Evolutionary conservation across 441 rosid genomes (phyloP), one percentile per base, ranked within the genome.

Genomic region (Geranium incanum): DNA sequence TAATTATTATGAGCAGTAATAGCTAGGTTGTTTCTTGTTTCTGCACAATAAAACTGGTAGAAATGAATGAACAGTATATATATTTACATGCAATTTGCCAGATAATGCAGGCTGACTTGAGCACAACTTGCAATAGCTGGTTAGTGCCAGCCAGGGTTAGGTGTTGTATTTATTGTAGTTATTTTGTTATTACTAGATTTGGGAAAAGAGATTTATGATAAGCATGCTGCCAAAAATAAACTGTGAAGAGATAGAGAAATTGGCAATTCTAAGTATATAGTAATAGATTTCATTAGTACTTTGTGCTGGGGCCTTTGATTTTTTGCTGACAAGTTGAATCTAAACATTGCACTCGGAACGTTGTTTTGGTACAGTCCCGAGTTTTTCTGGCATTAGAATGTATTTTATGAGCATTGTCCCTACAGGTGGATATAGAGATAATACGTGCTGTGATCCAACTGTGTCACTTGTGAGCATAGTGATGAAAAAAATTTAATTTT

Each of bases 401-500:
- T 45, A 45, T 3, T 11, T 8, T 8, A 45, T 13, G 52, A 45
- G 52, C 13, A 6, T 28, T 13, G 13, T 45, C 52, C 7, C 13
- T 45, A 9, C 13, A 45, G 52, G 13, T 45, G 11, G 11, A 45
- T 45, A 45, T 6, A 8, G n/a, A 45, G 52, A 5, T 45, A 8
- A 45, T 45, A 3, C 13, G 11, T 57, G 7, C 19, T 15, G 1
- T 57, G 63, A 57, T 57, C 63, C 21, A 57, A 59, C 33, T 0
- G 65, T 16, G 13, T 19, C 19, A 8, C 65, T 7, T 70, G 39
- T 38, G 36, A 67, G 1, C 59, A 69, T 37, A 67, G 36, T 62
- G 15, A 72, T 48, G 3, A 33, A 36, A 23, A 71, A 67, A 66
- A 62, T 67, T 62, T 64, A 59, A 16, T 37, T 38, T 73, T 19